Conservation (phyloP, 2,329 filamentous ascomycete species). For the Amesomyces nigricolor region DNA sequence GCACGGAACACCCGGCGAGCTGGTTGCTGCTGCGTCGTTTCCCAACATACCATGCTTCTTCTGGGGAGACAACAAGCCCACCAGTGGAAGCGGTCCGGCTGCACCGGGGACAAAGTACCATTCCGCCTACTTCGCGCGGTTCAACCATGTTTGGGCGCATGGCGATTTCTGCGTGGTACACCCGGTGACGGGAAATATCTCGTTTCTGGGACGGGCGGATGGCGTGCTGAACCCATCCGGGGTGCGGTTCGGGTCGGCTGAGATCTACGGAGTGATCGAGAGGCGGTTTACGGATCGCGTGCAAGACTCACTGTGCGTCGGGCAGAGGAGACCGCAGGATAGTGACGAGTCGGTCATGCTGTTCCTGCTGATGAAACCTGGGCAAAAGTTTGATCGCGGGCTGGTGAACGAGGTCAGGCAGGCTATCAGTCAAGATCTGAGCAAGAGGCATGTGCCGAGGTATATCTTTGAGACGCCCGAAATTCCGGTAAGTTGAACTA, state of each 20-base stretch:
- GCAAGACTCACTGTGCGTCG: constrained; percentile 71
- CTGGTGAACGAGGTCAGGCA: constrained; percentile 57
- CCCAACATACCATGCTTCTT: constrained; percentile 69
- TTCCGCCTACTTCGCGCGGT: constrained; percentile 56
- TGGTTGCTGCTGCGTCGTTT: constrained; percentile 65
- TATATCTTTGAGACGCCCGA: constrained; percentile 76
- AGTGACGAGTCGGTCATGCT: constrained; percentile 50
- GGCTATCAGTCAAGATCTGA: constrained; percentile 60
- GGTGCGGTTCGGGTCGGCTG: constrained; percentile 72
- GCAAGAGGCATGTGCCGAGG: constrained; percentile 69
- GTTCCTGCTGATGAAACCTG: constrained; percentile 53
- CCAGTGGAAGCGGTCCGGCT: constrained; percentile 27
- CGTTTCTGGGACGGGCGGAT: constrained; percentile 67
- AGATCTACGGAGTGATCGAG: constrained; percentile 73
- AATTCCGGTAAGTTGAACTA: constrained; percentile 59
- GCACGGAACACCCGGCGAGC: constrained; percentile 63
- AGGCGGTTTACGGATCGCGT: constrained; percentile 57
- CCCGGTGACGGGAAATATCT: constrained; percentile 57
- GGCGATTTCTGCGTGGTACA: constrained; percentile 73
- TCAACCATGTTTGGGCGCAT: constrained; percentile 69
- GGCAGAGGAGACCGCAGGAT: constrained; percentile 60
- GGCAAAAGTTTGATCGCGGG: constrained; percentile 46
- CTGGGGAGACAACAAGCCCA: constrained; percentile 46
- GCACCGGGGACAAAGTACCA: constrained; percentile 53
- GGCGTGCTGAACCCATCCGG: constrained; percentile 76